Evolutionary conservation across 2,329 filamentous ascomycete genomes (phyloP).

Genomic region (Verruconis gallopava): DNA sequence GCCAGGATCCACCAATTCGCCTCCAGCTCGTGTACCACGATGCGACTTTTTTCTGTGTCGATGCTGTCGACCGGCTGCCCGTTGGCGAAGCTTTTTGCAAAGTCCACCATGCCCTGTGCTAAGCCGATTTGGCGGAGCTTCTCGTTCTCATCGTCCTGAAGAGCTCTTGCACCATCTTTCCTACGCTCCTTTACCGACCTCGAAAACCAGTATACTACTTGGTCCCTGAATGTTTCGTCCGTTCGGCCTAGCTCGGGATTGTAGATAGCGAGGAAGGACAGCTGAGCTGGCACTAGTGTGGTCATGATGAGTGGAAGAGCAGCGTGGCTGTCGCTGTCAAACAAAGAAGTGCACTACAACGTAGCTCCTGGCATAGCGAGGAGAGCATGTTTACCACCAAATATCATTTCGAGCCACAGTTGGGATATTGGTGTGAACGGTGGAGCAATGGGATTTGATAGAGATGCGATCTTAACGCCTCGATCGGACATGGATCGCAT

Average conservation of each 20-base stretch:
- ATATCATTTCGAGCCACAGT: too few relatives aligned
- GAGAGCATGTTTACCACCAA: too few relatives aligned
- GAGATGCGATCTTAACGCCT: too few relatives aligned
- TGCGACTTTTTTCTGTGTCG: conserved; percentile 79
- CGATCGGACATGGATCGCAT: too few relatives aligned
- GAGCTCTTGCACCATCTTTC: conserved; percentile 13
- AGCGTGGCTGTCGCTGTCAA: too few relatives aligned
- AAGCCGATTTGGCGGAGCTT: conserved; percentile 84
- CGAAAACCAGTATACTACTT: conserved; percentile 90
- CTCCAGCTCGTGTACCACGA: conserved; percentile 79
- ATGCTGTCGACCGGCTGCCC: conserved; percentile 68
- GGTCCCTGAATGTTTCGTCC: conserved; percentile 62
- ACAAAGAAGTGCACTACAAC: too few relatives aligned
- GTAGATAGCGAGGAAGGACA: conserved; percentile 89
- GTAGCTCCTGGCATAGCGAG: too few relatives aligned
- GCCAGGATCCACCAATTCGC: conserved; percentile 90
- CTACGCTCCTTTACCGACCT: conserved; percentile 19
- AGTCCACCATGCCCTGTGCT: conserved; percentile 91
- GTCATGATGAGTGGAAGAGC: too few relatives aligned
- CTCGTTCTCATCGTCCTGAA: conserved; percentile 55
- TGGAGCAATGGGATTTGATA: too few relatives aligned
- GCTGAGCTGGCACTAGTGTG: conserved; percentile 58
- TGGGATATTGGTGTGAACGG: too few relatives aligned
- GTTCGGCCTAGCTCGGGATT: conserved; percentile 67
- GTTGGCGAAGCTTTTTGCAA: conserved; percentile 74